Evolutionary conservation across 192 early-diverging fungal genomes (phyloP).

Genomic region (Umbelopsis vinacea): DNA sequence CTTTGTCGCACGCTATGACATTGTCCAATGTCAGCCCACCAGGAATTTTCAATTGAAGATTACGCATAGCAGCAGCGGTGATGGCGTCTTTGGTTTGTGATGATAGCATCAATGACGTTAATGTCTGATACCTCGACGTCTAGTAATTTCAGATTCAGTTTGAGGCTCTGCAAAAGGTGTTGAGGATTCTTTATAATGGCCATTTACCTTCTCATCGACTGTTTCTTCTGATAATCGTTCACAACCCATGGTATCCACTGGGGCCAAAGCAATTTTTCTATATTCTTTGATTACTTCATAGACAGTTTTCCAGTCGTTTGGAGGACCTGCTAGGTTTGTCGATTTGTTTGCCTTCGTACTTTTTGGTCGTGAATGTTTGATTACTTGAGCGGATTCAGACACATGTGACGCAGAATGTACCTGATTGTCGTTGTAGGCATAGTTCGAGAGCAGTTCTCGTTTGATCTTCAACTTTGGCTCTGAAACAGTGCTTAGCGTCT

Average conservation of each 20-base stretch:
- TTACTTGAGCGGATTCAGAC: neutral
- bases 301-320: conserved; percentile 66
- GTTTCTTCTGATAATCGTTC: conserved; percentile 63
- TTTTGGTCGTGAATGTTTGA: neutral
- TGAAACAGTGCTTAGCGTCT: neutral
- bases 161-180: neutral
- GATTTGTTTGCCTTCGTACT: neutral
- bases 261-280: conserved; percentile 66
- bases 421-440: neutral
- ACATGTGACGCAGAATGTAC: neutral
- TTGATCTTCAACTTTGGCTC: neutral
- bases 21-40: conserved; percentile 73
- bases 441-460: neutral
- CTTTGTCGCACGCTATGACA: conserved; percentile 62
- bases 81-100: conserved; percentile 93
- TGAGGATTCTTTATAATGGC: neutral
- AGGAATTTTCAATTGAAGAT: conserved; percentile 62
- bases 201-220: conserved; percentile 29
- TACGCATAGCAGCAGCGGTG: conserved; percentile 77
- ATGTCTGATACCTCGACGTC: conserved; percentile 79
- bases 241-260: conserved; percentile 92
- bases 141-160: conserved; percentile 23
- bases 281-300: conserved; percentile 71
- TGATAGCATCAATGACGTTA: conserved; percentile 87
- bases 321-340: conserved; percentile 21